phyloP scores from a whole-genome alignment of 2,329 filamentous ascomycete genomes.

The Penicillium sp. region DNA sequence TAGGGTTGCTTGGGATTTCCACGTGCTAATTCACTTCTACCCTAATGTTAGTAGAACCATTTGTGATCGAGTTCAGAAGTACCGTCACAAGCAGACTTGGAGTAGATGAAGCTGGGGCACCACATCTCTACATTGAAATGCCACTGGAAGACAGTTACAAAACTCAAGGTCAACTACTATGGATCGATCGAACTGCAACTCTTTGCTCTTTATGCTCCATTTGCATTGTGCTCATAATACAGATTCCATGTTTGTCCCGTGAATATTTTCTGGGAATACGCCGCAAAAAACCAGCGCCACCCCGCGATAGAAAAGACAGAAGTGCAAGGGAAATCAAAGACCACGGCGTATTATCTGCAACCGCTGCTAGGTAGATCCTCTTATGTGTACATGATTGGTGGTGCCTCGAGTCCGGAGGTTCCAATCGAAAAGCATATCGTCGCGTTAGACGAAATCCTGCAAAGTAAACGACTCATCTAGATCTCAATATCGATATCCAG shows the following conservation, averaged over 20 bases:
- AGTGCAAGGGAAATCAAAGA: constrained; percentile 12
- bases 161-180: neutral
- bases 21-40: no score
- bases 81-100: neutral
- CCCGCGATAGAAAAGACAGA: constrained; percentile 15
- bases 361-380: constrained; percentile 8
- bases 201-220: constrained; percentile 31
- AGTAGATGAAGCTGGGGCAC: neutral
- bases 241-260: constrained; percentile 15
- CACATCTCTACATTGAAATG: neutral
- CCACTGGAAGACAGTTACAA: neutral
- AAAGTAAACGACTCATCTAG: constrained; percentile 43
- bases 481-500: constrained; percentile 92
- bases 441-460: neutral
- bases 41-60: no score
- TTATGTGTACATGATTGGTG: constrained; percentile 15
- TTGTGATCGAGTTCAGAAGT: no score
- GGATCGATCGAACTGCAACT: constrained; percentile 3
- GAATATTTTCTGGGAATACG: constrained; percentile 19
- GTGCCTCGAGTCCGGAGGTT: neutral
- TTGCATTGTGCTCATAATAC: constrained; percentile 25
- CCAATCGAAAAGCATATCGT: neutral
- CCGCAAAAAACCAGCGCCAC: constrained; percentile 17
- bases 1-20: neutral
- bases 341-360: neutral